A percentile compares a stretch with the other conserved stretches of the same genome.
phyloP scores from a whole-genome alignment of 1,284 basidiomycete species.

The Porogramme epimiltina region DNA sequence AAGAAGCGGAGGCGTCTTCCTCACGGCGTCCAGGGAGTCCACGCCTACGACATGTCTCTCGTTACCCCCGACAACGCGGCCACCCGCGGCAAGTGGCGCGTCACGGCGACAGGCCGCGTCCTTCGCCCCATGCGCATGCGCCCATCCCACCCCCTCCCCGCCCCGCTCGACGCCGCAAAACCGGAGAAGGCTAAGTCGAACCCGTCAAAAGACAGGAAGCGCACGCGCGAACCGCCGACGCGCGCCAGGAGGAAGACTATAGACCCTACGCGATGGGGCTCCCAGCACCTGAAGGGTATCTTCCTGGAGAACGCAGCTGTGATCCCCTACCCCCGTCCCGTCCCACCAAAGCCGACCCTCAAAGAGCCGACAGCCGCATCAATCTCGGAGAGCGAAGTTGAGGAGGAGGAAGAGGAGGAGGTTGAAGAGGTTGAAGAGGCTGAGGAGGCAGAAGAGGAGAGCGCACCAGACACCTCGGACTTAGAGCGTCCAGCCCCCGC shows the following conservation, averaged over 20 bases:
- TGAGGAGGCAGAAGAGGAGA: conserved; percentile 1
- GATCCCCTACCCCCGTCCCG: not conserved
- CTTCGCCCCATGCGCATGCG: conserved; percentile 68
- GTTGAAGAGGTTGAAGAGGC: conserved; percentile 14
- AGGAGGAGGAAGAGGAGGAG: conserved; percentile 2
- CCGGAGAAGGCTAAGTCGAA: conserved; percentile 21
- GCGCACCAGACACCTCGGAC: not conserved
- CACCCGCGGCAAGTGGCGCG: conserved; percentile 60
- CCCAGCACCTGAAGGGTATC: conserved; percentile 62
- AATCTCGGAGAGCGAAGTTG: not conserved
- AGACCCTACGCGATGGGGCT: conserved; percentile 69
- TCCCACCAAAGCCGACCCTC: not conserved
- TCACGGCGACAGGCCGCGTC: conserved; percentile 66
- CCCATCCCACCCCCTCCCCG: conserved; percentile 59
- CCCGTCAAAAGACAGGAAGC: conserved; percentile 24
- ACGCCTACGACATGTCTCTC: conserved; percentile 62
- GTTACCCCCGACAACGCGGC: conserved; percentile 57
- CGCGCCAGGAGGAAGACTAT: conserved; percentile 58
- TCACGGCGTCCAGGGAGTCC: conserved; percentile 38
- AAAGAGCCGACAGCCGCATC: not conserved
- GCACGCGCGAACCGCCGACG: conserved; percentile 35
- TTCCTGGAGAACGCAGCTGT: conserved; percentile 50
- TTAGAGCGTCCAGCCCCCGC: conserved; percentile 3
- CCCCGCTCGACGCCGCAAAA: conserved; percentile 25
- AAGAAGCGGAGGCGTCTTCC: conserved; percentile 38